Base-by-base conservation (phyloP, 1,284 basidiomycete species). In the Ustilago loliicola region DNA sequence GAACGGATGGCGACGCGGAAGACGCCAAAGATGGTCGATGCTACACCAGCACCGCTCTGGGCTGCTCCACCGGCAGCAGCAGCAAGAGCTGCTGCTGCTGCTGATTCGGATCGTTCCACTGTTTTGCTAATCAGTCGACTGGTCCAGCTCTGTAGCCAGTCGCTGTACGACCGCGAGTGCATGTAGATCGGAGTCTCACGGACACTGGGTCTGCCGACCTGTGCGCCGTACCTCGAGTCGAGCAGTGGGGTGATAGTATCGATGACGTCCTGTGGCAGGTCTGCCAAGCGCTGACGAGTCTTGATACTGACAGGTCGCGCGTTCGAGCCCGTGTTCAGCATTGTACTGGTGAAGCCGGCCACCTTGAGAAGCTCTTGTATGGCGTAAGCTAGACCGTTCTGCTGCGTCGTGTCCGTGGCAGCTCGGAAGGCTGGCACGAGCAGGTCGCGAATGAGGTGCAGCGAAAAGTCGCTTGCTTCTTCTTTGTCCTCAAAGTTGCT, bases 131-230 rank as follows among this genome's bases (percentile, higher is more conserved):
- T 94, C n/a, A 99, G 90, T 83, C 94, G 90, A 13, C 90, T 90
- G 0, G 93, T 92, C 96, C 96, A 99, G 0, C 90, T 87, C 79
- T 97, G 94, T 25, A 99, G 90, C 97, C 97, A 99, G 86, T 99
- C 96, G 54, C 96, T 91, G 87, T 97, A 99, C 0, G 94, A 95
- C 5, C 90, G 87, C 61, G 92, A 90, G 3, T 88, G 88, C 1
- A 90, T 89, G 87, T 98, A 99, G 61, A 91, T 90, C 34, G 85
- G 85, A 29, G 59, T 69, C 40, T 68, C 66, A 29, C 80, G 74
- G 6, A 59, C 9, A 29, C 71, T 78, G 2, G 69, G 64, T 32
- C 74, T 68, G n/a, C 70, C 66, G 23, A 72, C 72, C 47, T 84
- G 76, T 11, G 81, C 80, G 13, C 76, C 72, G 53, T 85, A 86